Evolutionary conservation across 768 basidiomycete genomes (phyloP), one percentile per base, ranked within the genome.

Genomic region (Paxillus rubicundulus): DNA sequence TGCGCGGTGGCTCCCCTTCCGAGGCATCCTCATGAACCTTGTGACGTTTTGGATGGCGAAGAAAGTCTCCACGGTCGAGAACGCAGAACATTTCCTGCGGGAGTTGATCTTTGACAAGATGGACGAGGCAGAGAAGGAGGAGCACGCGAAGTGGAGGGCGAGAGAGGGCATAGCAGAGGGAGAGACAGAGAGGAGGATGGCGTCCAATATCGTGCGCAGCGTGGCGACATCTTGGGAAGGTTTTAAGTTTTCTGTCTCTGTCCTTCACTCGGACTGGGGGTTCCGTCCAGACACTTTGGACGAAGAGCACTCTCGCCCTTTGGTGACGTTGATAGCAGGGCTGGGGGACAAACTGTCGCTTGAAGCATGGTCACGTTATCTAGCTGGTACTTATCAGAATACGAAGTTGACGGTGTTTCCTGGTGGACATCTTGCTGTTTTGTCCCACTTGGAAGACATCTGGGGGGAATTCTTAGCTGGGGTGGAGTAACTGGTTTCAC

Each of bases 261-360:
- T 79, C 27, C 64, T 78, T 47, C 77, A 82, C 42, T 72, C 75
- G 14, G 77, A 77, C 50, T 84, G 82, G 81, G 80, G 74, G 7
- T 80, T 76, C 56, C 57, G 55, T 13, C 77, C 77, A 3, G 64
- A 70, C 36, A 56, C 57, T 4, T 64, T 81, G 45, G 76, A 82
- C 53, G 77, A 74, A 24, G 73, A 70, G 20, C 76, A 80, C 57
- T 67, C 71, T 48, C 64, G 62, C 33, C 74, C 76, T 28, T 74
- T 70, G 2, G 75, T 85, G 21, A 59, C 80, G 49, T 53, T 85
- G 24, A 72, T 77, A 28, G 59, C 75, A 4, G 67, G 75, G 17
- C 46, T 65, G 44, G 72, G 67, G 32, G 82, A 84, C 52, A 60
- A 63, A n/a, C 56, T 75, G 53, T 62, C 67, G 5, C 76, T 79